Evolutionary conservation across 257 asterid species (phyloP).

Genomic region (Scutellaria barbata): DNA sequence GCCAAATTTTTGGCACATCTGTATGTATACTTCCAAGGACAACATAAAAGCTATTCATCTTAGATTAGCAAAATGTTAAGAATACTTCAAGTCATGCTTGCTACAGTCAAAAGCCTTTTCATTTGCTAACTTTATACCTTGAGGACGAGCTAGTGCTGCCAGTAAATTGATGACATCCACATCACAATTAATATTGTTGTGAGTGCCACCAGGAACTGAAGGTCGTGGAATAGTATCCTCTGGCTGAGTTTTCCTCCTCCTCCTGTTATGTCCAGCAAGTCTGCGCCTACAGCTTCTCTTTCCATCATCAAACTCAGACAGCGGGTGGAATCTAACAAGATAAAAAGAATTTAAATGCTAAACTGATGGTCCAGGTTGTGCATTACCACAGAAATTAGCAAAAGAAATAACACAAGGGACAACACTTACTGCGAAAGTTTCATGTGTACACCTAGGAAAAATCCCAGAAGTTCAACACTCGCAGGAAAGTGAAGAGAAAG

Average conservation of each 20-base stretch:
- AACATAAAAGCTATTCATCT: background rate
- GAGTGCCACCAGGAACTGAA: constrained; percentile 45
- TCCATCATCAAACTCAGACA: constrained; percentile 89
- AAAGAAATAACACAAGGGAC: background rate
- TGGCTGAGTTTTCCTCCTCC: constrained; percentile 91
- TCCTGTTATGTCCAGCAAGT: constrained; percentile 88
- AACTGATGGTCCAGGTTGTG: constrained; percentile 6
- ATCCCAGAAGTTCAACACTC: background rate
- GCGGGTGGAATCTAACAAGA: constrained; percentile 79
- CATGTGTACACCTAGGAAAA: constrained; percentile 8
- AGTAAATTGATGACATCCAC: constrained; percentile 64
- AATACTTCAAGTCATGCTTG: background rate
- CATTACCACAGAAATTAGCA: constrained; percentile 12
- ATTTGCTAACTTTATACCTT: constrained; percentile 54
- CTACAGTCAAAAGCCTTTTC: background rate
- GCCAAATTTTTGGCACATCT: background rate
- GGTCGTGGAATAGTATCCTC: constrained; percentile 55
- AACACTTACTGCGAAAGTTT: background rate
- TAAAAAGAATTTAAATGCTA: background rate
- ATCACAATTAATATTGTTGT: constrained; percentile 45
- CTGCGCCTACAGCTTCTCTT: constrained; percentile 95
- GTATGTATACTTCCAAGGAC: constrained; percentile 4
- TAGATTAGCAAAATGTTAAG: constrained; percentile 2
- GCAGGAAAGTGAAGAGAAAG: background rate
- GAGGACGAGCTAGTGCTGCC: constrained; percentile 57